These are phyloP conservation scores for Lentinula detonsa DNA, from an alignment of 768 basidiomycete species.

Conservation along the genomic window DNA sequence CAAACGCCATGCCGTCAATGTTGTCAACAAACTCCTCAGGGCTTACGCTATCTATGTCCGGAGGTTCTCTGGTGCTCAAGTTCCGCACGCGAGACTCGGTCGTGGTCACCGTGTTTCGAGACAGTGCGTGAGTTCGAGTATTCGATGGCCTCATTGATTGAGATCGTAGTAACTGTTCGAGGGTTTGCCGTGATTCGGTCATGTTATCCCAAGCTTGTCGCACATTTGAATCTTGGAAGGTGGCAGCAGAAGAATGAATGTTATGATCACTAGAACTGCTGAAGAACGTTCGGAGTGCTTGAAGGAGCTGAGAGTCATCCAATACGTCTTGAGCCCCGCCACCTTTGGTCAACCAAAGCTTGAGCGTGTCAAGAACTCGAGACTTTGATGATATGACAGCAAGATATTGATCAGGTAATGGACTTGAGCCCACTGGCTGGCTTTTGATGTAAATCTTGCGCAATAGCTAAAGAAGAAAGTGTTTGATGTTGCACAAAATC, in stretches of 20 bases:
- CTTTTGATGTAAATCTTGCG: slow-evolving; percentile 66
- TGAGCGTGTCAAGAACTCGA: slow-evolving; percentile 59
- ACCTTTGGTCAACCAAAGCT: slow-evolving; percentile 68
- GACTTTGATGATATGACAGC: slow-evolving; percentile 46
- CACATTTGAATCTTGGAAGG: slow-evolving; percentile 37
- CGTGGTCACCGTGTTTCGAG: not conserved
- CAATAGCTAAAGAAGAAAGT: slow-evolving; percentile 43
- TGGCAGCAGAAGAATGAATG: slow-evolving; percentile 31
- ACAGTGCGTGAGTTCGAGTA: slow-evolving; percentile 6
- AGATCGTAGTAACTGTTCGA: slow-evolving; percentile 41
- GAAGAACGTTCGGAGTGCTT: slow-evolving; percentile 55
- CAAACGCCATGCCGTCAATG: slow-evolving; percentile 69
- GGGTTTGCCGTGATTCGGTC: slow-evolving; percentile 31
- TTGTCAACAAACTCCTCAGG: slow-evolving; percentile 73
- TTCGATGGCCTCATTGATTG: slow-evolving; percentile 58
- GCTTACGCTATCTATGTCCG: slow-evolving; percentile 56
- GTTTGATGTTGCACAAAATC: not conserved
- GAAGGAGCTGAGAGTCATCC: slow-evolving; percentile 62
- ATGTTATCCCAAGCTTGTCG: slow-evolving; percentile 41
- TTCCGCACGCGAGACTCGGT: slow-evolving; percentile 24
- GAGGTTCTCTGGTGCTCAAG: slow-evolving; percentile 40
- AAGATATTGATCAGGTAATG: slow-evolving; percentile 39
- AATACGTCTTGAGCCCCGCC: slow-evolving; percentile 76
- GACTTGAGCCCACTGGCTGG: slow-evolving; percentile 35
- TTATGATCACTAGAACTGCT: slow-evolving; percentile 47